A percentile compares a stretch with the other conserved stretches of the same genome.
phyloP scores from a whole-genome alignment of 495 filamentous ascomycete species.

The Tetracladium setigerum region DNA sequence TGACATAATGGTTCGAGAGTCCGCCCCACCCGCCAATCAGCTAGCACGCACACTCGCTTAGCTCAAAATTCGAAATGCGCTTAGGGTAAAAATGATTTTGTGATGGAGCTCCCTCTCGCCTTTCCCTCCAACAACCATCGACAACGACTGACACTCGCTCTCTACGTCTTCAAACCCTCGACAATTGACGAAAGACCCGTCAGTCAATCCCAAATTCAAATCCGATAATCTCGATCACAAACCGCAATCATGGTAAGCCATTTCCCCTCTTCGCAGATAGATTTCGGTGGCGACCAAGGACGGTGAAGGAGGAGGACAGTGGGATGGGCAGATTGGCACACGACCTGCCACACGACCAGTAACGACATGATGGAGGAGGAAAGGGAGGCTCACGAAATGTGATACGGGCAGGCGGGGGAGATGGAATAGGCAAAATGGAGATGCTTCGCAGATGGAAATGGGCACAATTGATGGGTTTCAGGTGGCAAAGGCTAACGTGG shows the following conservation, averaged over 20 bases:
- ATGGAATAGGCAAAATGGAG: conserved; percentile 2
- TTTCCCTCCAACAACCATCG: conserved; percentile 15
- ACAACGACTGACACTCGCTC: conserved; percentile 24
- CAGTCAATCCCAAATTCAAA: conserved; percentile 25
- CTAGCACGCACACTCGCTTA: too few relatives aligned
- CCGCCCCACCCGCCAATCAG: too few relatives aligned
- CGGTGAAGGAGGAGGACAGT: conserved; percentile 16
- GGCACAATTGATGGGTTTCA: conserved; percentile 12
- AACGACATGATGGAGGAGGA: conserved; percentile 1
- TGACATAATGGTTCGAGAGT: too few relatives aligned
- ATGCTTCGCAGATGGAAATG: background rate
- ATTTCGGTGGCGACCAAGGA: background rate
- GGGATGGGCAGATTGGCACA: conserved; percentile 11
- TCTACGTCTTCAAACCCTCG: conserved; percentile 20
- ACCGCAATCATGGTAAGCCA: conserved; percentile 53
- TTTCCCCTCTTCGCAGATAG: conserved; percentile 8
- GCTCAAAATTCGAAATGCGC: too few relatives aligned
- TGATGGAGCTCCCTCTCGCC: background rate
- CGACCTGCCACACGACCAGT: conserved; percentile 8
- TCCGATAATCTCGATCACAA: conserved; percentile 23
- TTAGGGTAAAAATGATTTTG: too few relatives aligned
- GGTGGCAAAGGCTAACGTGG: conserved; percentile 17
- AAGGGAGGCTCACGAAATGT: background rate
- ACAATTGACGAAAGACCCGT: conserved; percentile 38
- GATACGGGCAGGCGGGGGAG: background rate